Base-by-base conservation (phyloP, 2,329 filamentous ascomycete species). In the Pezizomycotina sp. region DNA sequence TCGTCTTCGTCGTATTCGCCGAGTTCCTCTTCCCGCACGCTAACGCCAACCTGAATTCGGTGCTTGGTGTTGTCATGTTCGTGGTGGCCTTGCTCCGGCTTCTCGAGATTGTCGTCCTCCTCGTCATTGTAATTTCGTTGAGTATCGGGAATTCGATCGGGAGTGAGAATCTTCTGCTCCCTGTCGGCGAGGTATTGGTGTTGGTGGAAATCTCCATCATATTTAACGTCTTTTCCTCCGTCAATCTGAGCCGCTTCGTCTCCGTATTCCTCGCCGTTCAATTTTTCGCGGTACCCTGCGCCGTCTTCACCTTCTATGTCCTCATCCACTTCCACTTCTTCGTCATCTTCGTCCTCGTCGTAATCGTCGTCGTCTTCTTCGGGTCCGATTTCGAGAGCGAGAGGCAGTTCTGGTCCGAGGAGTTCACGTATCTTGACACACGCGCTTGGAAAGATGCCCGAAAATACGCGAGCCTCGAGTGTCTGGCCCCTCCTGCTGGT, bases 341-440 rank as follows among this genome's bases (percentile, higher is more conserved):
- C 55, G 31, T 62, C 59, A 38, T 56, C 58, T 10, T 47, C 48
- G 22, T 49, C 48, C 12, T 57, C 54, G 21, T 61, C 60, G 36
- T 59, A 54, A 13, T 62, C 58, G 33, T 68, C 62, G 2, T 55
- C 43, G 4, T 52, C 55, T 22, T 42, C 57, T 8, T 68, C 63
- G 36, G 77, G 74, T 4, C 64, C 62, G 43, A 86, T 82, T 42
- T 48, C 48, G 8, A 35, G 32, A n/a, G 47, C 42, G 19, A 47
- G 39, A 12, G 50, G 50, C 24, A 51, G 43, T 37, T 49, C 49
- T 7, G 50, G 48, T 15, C 80, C 83, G 22, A 98, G 68, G 36
- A 92, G 74, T 60, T 98, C 89, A 48, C 86, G 74, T 41, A 98
- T 76, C 58, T 98, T 83, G 39, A 98, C 86, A 52, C 86, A 98